Conservation (phyloP, 2,329 filamentous ascomycete species). For the Boeremia lycopersici region DNA sequence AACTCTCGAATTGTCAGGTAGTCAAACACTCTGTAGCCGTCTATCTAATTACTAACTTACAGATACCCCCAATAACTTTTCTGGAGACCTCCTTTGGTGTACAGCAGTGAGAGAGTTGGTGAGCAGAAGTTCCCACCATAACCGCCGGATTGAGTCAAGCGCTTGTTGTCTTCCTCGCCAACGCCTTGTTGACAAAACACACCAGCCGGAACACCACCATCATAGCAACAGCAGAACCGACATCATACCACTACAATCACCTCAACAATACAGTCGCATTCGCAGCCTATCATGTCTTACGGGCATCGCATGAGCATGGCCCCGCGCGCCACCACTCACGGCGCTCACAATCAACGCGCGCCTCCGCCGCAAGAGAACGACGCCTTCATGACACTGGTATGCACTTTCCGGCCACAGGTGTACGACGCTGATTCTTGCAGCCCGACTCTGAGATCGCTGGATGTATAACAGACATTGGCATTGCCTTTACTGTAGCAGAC, state of each 20-base stretch:
- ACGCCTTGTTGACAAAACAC: constrained; percentile 24
- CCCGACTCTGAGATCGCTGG: constrained; percentile 83
- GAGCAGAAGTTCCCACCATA: not conserved
- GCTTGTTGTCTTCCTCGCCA: constrained; percentile 9
- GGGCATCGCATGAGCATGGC: constrained; percentile 59
- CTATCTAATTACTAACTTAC: too few relatives aligned
- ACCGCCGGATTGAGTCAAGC: constrained; percentile 17
- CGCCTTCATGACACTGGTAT: constrained; percentile 58
- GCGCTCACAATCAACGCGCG: constrained; percentile 44
- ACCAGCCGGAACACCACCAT: constrained; percentile 8
- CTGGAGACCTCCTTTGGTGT: too few relatives aligned
- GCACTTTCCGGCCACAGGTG: constrained; percentile 5
- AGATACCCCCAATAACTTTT: too few relatives aligned
- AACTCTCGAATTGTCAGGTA: too few relatives aligned
- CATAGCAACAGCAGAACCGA: constrained; percentile 3
- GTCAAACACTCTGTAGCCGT: too few relatives aligned
- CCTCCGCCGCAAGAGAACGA: constrained; percentile 53
- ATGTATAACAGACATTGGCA: constrained; percentile 96
- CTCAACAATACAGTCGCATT: constrained; percentile 1
- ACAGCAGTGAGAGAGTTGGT: not conserved
- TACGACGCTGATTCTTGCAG: constrained; percentile 47
- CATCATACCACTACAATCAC: not conserved
- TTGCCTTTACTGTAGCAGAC: constrained; percentile 84
- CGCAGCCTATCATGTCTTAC: constrained; percentile 50
- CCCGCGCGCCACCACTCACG: constrained; percentile 47